Evolutionary conservation across 1,139 yeast species (phyloP), one percentile per base, ranked within the genome.

Genomic region (Candida pseudoviswanathii): DNA sequence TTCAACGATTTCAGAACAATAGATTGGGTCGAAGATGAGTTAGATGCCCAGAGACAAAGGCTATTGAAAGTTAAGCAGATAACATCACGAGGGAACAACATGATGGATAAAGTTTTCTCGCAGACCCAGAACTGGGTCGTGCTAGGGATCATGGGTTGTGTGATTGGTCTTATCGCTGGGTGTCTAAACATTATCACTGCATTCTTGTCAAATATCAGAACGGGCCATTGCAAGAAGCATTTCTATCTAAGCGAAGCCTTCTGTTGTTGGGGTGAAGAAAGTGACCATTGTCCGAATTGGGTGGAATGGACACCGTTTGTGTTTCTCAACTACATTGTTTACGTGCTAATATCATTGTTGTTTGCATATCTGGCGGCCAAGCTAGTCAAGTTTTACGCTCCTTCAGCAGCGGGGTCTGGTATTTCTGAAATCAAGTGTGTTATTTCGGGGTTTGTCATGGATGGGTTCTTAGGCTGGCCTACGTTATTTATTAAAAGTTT

Each of bases 371-470:
- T 78, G 7, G 84, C 97, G 1, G 90, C 95, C 0, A 65, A 76
- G 10, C 64, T 90, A 42, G 97, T 95, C 43, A 77, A 82, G 57
- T 66, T 68, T 22, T 85, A 82, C 60, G 94, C 97, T 0, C 97
- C 97, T 0, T 78, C 85, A 50, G 99, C 99, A 0, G 96, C 99
- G 0, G 99, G 99, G 0, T 89, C 96, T 2, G 99, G 99, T 0
- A 95, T 95, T 44, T 87, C 97, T 4, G 99, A 95, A 65, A 94
- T 95, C 65, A 95, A 95, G 66, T 89, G 96, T 64, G 91, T 95
- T 56, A 91, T 94, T 1, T 86, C 96, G 0, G 99, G 99, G 0
- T 95, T 92, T 64, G 83, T 81, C 24, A 80, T 89, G 76, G 80
- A 82, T 33, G 91, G 89, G 4, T 95, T 92, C 59, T 75, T 94